Evolutionary conservation across 805 yeast species (phyloP), one percentile per base, ranked within the genome.

Genomic region (Saccharomycopsis sp.): DNA sequence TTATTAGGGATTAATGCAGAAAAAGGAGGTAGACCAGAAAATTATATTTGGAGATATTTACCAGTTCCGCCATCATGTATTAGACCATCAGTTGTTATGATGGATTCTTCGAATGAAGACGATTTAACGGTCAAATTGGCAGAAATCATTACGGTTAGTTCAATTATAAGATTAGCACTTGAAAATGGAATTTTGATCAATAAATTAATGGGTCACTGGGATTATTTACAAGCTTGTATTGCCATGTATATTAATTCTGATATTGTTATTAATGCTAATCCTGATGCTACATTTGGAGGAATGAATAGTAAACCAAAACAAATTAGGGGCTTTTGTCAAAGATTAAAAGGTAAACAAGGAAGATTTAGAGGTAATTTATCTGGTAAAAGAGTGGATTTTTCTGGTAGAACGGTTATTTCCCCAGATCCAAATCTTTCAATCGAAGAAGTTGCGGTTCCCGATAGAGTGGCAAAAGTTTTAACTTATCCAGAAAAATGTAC

Each of bases 41-140:
- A 82, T 70, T 92, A 88, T 58, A 75, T 92, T 30, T 92, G 98
- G 99, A 74, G 95, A 55, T 92, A 88, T 57, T 70, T 92, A 40
- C 98, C 98, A 0, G 97, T 97, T 0, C 98, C 99, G 1, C 99
- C 99, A 0, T 96, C 94, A 15, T 92, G 98, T 69, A 92, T 92
- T 41, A 75, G 99, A 50, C 99, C 99, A 3, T 88, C 97, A 3
- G 97, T 92, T 23, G 69, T 78, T 66, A 86, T 85, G 88, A 87
- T 84, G 57, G 94, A 83, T 50, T 72, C 79, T 4, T 80, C 94
- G 15, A 92, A 92, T 61, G 99, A 92, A 64, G 99, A 92, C 62
- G 99, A 94, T 62, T 66, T 92, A 49, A 92, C 99, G 0, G 96
- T 88, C 25, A 92, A 92, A 57, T 66, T 92, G 44, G 86, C 97